Evolutionary conservation across 176 grass and related monocot species (phyloP), one percentile per base, ranked within the genome.

Genomic region (Dendrocalamus sinicus): DNA sequence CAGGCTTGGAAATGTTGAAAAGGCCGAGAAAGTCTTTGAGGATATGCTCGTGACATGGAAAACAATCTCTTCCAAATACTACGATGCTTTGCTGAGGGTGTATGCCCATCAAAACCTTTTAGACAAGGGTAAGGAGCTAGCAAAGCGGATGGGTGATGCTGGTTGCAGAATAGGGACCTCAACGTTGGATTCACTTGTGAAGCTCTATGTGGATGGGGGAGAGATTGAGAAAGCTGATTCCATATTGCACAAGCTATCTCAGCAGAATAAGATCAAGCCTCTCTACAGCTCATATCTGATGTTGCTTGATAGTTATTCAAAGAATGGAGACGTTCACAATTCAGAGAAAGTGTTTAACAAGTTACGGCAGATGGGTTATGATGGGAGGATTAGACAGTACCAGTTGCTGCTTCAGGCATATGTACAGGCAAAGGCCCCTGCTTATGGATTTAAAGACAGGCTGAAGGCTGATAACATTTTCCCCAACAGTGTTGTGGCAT

Each of bases 391-490:
- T 77, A 85, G 28, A 40, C 89, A 89, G 22, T 97, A 93, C 79
- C 91, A 97, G 65, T 78, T 91, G 72, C 71, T 97, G 35, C 89
- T 97, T 79, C 52, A 91, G 59, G 85, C 90, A 19, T 97, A 97
- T 84, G 9, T 91, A 62, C 79, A 91, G 57, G 83, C 91, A 44
- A 92, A 94, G 86, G 8, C 70, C 53, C 88, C 94, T 45, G 80
- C 68, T 63, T 97, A 97, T 78, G 94, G 94, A 66, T 92, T 97
- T 78, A 97, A 20, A 81, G 94, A 97, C 62, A 94, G 94, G 79
- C 87, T 97, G 92, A 94, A 94, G 69, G 92, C 92, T 79, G 94
- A 97, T 84, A 89, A 90, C 85, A 81, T 94, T 77, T 95, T 91
- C 75, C 90, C 90, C 48, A 92, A 92, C 20, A 82, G 69, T 63